Conservation (phyloP, 1,139 yeast genomes). For the Kodamaea arcana region DNA sequence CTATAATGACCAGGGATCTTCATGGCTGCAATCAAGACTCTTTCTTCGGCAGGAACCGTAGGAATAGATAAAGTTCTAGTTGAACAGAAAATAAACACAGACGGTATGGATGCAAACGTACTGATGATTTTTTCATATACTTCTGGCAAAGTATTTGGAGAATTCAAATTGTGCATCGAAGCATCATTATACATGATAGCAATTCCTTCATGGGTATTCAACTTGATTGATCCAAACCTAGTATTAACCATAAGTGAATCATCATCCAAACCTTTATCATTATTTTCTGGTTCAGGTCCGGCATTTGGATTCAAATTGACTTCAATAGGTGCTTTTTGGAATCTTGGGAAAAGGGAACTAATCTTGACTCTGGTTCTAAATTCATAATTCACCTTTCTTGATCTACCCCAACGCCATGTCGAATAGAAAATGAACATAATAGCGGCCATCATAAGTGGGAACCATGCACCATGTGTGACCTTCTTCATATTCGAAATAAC, state of each 20-base stretch:
- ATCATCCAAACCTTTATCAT: slow-evolving; percentile 7
- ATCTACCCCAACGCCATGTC: slow-evolving; percentile 48
- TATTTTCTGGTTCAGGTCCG: slow-evolving; percentile 3
- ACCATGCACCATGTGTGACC: slow-evolving; percentile 59
- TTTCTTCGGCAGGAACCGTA: slow-evolving; percentile 30
- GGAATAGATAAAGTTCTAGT: slow-evolving; percentile 41
- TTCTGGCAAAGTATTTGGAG: slow-evolving; percentile 42
- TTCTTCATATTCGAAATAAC: slow-evolving; percentile 47
- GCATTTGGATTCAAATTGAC: slow-evolving; percentile 18
- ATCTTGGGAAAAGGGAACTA: slow-evolving; percentile 23
- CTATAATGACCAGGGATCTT: slow-evolving; percentile 42
- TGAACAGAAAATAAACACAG: slow-evolving; percentile 38
- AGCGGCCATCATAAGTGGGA: slow-evolving; percentile 44
- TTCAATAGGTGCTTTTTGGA: slow-evolving; percentile 16
- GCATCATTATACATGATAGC: slow-evolving; percentile 40
- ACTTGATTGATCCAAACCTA: slow-evolving; percentile 17
- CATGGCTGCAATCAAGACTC: slow-evolving; percentile 36
- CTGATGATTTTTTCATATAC: slow-evolving; percentile 32
- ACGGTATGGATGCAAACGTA: slow-evolving; percentile 41
- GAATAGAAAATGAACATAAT: slow-evolving; percentile 27
- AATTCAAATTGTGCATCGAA: slow-evolving; percentile 24
- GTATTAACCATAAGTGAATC: slow-evolving; percentile 14
- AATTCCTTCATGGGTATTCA: slow-evolving; percentile 31
- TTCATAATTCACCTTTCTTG: slow-evolving; percentile 37
- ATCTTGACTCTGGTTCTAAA: slow-evolving; percentile 26